phyloP scores from a whole-genome alignment of 371 early-diverging fungal genomes.

The Coemansia sp. region DNA sequence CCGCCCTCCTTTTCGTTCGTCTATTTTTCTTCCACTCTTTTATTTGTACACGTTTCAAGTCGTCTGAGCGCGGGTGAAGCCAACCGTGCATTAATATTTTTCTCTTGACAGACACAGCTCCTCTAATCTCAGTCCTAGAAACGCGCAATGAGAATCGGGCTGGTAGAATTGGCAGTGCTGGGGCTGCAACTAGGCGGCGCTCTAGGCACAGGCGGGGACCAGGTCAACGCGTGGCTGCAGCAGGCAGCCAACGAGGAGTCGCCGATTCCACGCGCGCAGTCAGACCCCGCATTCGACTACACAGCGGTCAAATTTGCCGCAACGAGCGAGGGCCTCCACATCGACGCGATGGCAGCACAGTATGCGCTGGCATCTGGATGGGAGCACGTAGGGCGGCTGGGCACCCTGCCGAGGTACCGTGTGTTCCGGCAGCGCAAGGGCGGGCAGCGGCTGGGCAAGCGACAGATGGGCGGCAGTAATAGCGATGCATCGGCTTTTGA shows the following conservation, averaged over 20 bases:
- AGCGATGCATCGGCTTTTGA: too few relatives aligned
- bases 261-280: constrained; percentile 19
- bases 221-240: constrained; percentile 19
- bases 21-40: background rate
- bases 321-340: background rate
- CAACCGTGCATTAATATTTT: background rate
- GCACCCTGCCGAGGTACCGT: constrained; percentile 37
- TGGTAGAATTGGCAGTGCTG: constrained; percentile 19
- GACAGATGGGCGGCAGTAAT: background rate
- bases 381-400: constrained; percentile 45
- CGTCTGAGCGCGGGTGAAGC: too few relatives aligned
- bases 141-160: constrained; percentile 23
- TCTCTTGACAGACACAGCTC: background rate
- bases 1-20: background rate
- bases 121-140: too few relatives aligned
- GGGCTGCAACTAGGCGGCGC: constrained; percentile 5
- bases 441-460: background rate
- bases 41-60: too few relatives aligned
- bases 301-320: constrained; percentile 38
- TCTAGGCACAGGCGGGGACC: background rate
- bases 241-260: constrained; percentile 21
- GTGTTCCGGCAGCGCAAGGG: constrained; percentile 34
- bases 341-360: constrained; percentile 21
- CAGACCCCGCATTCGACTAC: constrained; percentile 40
- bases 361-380: constrained; percentile 34